These are phyloP conservation scores for Talaromyces nanjingensis DNA, from an alignment of 495 filamentous ascomycete genomes.

Conservation along the genomic window DNA sequence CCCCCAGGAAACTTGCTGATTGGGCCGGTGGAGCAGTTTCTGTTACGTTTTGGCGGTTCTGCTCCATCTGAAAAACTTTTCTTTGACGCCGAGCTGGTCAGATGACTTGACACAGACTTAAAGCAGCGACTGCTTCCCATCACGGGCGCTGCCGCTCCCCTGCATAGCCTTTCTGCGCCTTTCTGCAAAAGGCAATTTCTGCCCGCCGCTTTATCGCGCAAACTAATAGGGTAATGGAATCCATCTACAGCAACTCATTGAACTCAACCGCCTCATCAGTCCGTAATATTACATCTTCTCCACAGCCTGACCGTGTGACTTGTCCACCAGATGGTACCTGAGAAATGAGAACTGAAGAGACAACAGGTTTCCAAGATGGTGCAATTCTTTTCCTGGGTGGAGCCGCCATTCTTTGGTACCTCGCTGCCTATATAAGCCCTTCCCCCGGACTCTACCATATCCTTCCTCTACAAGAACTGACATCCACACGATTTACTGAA, in stretches of 20 bases:
- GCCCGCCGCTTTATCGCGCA: not conserved
- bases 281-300: not conserved
- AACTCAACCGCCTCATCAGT: not conserved
- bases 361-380: not conserved
- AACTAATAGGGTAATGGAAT: not conserved
- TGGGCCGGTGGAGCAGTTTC: not conserved
- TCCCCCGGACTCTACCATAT: not conserved
- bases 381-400: not conserved
- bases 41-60: constrained; percentile 1
- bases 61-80: not conserved
- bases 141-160: not conserved
- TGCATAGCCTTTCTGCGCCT: not conserved
- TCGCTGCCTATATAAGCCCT: not conserved
- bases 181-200: not conserved
- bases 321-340: not conserved
- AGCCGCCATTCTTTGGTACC: not conserved
- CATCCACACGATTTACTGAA: not conserved
- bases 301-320: constrained; percentile 1
- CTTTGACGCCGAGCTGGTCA: not conserved
- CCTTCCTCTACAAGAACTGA: not conserved
- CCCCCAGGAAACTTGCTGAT: constrained; percentile 1
- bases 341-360: not conserved
- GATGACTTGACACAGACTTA: not conserved
- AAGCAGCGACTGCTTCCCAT: not conserved
- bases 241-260: not conserved